Base-by-base conservation (phyloP, 108 stramenopile genomes). In the Conticribra guillardii region DNA sequence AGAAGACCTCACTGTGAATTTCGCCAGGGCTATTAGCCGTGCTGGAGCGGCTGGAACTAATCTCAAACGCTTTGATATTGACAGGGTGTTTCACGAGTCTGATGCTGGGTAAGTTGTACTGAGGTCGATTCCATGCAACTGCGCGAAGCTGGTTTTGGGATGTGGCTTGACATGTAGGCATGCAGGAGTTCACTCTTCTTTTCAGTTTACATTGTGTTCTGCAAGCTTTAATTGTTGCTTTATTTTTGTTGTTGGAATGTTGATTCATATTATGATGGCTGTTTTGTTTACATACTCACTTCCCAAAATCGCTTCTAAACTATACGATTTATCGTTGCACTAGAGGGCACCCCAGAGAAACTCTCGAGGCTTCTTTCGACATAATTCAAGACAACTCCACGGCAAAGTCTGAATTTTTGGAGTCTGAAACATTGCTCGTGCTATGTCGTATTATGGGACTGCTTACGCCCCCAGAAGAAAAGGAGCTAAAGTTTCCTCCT, bases 301-400 rank as follows among this genome's bases (percentile, higher is more conserved):
- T n/a, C n/a, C n/a, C n/a, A n/a, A n/a, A n/a, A n/a, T n/a, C n/a
- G n/a, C n/a, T n/a, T n/a, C n/a, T n/a, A n/a, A n/a, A n/a, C n/a
- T n/a, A n/a, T n/a, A n/a, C n/a, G n/a, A n/a, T n/a, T n/a, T n/a
- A n/a, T n/a, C n/a, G n/a, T n/a, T n/a, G n/a, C n/a, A n/a, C n/a
- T n/a, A 67, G 66, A 44, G 90, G 90, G 1, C 93, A 94, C 31
- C 93, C 93, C 2, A 79, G 76, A 64, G 89, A 89, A 69, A 67
- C 56, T 15, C 64, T 91, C 28, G 90, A 94, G 74, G 93, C 93
- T 21, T 87, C 89, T 4, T 94, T 91, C 66, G 93, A 94, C 54
- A 91, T 94, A 23, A 67, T 86, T 9, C 80, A 85, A 44, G 90
- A 94, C 23, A 77, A 85, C 33, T 67, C 54, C 41, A 55, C 63